Base-by-base conservation (phyloP, 495 filamentous ascomycete genomes). In the Penicillium egyptiacum region DNA sequence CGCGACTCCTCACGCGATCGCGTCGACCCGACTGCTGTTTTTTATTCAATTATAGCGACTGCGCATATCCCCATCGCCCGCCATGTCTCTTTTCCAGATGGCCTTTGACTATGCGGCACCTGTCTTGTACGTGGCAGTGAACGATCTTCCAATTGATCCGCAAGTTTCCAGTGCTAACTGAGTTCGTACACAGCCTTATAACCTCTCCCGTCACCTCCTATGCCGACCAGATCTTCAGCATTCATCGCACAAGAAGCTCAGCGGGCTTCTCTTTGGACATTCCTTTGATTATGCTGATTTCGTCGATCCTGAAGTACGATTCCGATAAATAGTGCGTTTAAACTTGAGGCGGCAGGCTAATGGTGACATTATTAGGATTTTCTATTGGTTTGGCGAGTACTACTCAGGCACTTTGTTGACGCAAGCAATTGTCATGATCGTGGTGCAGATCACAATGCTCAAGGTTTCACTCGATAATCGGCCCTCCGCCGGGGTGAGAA, bases 271-370 rank as follows among this genome's bases (percentile, higher is more conserved):
- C 87, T 10, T 72, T 86, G 42, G 89, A 98, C 68, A 98, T 96
- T 44, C 95, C 94, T 5, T 71, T 98, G 58, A 98, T 98, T 61
- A 98, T 98, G 94, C 89, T 98, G 26, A 85, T 96, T 42, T 88
- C 94, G 14, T 96, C 91, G 10, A 85, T 97, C 52, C 75, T 96
- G 26, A 94, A 95, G 88, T 96, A 75, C 63, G 83, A 68, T 30
- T 45, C 40, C 39, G 42, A 11, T 35, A 40, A 44, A 28, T 50
- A 19, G 50, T 41, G 46, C 31, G 42, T 41, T 14, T 5, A 22
- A 39, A 31, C 5, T 25, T 11, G 16, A 16, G n/a, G 14, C n/a
- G 0, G 28, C 17, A 17, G 28, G 8, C 16, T 11, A 26, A 22
- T 28, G n/a, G 25, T 58, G 31, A 25, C 28, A 23, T 23, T 9